A percentile compares a stretch with the other conserved stretches of the same genome.
Conservation (phyloP, 345 rosid genomes). For the Hibiscus syriacus region DNA sequence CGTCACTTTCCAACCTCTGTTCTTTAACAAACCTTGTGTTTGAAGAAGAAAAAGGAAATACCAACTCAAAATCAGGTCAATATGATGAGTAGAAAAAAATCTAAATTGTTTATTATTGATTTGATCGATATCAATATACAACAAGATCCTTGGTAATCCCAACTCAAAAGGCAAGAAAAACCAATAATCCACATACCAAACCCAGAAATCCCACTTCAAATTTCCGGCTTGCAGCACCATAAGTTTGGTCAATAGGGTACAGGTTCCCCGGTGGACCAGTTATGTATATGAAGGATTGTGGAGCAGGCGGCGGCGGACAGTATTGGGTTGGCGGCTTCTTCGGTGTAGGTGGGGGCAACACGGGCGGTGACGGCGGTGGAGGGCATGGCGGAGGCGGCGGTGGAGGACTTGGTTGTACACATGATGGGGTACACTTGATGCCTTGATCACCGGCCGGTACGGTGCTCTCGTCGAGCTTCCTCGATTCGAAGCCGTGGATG, state of each 20-base stretch:
- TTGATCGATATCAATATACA: conserved; percentile 1
- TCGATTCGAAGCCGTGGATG: conserved; percentile 13
- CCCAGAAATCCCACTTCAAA: conserved; percentile 20
- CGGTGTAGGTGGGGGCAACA: conserved; percentile 38
- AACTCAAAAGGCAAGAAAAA: conserved; percentile 20
- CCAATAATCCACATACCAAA: conserved; percentile 35
- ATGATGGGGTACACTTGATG: conserved; percentile 46
- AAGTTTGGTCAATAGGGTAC: conserved; percentile 44
- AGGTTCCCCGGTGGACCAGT: conserved; percentile 60
- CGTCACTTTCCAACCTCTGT: neutral
- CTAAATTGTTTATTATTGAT: neutral
- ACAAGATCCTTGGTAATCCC: neutral
- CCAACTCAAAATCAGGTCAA: neutral
- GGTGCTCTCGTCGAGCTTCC: conserved; percentile 32
- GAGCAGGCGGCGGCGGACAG: conserved; percentile 49
- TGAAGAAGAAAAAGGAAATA: neutral
- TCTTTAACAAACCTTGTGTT: neutral
- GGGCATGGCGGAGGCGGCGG: conserved; percentile 43
- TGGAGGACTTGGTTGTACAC: conserved; percentile 36
- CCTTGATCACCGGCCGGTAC: conserved; percentile 17
- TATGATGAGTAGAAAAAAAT: neutral
- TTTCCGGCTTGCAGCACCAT: conserved; percentile 23
- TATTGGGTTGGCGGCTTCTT: conserved; percentile 31
- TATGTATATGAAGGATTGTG: conserved; percentile 36
- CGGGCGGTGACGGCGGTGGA: conserved; percentile 53